Evolutionary conservation across 2,329 filamentous ascomycete species (phyloP).

Genomic region (Aspergillus texensis): DNA sequence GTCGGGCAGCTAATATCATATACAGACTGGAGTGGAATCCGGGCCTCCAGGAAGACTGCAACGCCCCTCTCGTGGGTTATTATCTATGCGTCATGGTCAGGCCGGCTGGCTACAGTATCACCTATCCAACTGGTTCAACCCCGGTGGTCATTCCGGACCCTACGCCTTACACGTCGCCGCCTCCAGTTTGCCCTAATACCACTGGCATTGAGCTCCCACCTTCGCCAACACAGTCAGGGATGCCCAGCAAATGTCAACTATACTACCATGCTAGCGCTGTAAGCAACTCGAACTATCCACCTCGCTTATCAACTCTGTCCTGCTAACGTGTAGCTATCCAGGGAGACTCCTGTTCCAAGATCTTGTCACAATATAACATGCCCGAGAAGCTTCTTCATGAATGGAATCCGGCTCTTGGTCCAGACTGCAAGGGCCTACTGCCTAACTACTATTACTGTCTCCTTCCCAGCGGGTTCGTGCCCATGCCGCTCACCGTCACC

Average conservation of each 20-base stretch:
- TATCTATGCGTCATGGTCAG: constrained; percentile 13
- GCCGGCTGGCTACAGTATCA: not conserved
- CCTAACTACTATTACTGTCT: constrained; percentile 18
- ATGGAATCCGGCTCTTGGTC: constrained; percentile 15
- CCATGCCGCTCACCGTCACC: constrained; percentile 12
- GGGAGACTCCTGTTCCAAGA: constrained; percentile 13
- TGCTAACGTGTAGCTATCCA: not conserved
- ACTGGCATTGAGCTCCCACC: not conserved
- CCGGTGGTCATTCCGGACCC: not conserved
- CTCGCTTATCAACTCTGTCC: too few relatives aligned
- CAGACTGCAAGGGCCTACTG: constrained; percentile 10
- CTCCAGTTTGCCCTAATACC: not conserved
- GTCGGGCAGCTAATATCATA: not conserved
- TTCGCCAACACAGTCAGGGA: constrained; percentile 10
- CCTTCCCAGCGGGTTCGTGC: constrained; percentile 1
- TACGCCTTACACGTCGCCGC: not conserved
- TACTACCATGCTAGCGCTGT: constrained; percentile 13
- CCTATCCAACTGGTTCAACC: constrained; percentile 5
- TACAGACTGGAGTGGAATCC: constrained; percentile 20
- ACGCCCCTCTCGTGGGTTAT: constrained; percentile 11
- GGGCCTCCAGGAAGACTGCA: constrained; percentile 10
- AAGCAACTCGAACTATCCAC: not conserved
- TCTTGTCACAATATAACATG: constrained; percentile 6
- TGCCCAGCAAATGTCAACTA: constrained; percentile 1
- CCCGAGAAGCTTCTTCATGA: constrained; percentile 7